Conservation (phyloP, 139 green algal species). For the Chara braunii region DNA sequence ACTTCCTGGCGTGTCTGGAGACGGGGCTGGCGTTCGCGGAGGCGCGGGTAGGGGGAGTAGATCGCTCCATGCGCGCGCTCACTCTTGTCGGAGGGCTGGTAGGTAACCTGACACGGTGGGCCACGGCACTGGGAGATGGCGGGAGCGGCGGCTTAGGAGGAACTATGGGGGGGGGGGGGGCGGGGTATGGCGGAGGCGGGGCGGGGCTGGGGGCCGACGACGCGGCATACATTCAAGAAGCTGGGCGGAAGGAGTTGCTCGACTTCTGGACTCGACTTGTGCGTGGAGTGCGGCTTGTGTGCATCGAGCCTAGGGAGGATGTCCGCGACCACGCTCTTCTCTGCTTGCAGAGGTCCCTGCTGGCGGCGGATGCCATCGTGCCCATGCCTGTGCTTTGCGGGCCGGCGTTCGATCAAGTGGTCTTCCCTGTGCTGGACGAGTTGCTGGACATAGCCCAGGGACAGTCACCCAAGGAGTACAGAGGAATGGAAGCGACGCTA, state of each 20-base stretch:
- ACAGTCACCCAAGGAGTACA: constrained; percentile 20
- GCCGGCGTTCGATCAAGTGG: constrained; percentile 41
- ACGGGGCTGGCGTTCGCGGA: constrained; percentile 41
- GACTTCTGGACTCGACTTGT: constrained; percentile 57
- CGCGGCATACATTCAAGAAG: not conserved
- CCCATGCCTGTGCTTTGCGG: constrained; percentile 52
- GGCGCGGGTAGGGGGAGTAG: constrained; percentile 15
- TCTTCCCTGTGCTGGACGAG: constrained; percentile 52
- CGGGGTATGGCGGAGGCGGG: not conserved
- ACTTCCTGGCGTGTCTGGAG: constrained; percentile 46
- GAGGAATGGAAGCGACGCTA: constrained; percentile 53
- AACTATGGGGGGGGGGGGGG: not conserved
- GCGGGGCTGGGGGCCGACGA: not conserved
- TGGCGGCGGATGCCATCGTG: constrained; percentile 54
- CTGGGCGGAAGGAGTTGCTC: constrained; percentile 33
- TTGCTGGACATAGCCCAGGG: constrained; percentile 17
- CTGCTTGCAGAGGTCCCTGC: constrained; percentile 59
- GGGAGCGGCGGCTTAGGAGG: not conserved
- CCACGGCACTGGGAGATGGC: not conserved
- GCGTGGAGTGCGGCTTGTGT: constrained; percentile 44
- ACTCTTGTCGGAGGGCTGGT: constrained; percentile 51
- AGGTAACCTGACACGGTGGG: constrained; percentile 47
- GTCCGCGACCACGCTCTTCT: constrained; percentile 55
- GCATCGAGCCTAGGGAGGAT: constrained; percentile 40
- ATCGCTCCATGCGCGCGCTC: constrained; percentile 45